Evolutionary conservation across 768 basidiomycete species (phyloP).

Genomic region (Tylopilus balloui): DNA sequence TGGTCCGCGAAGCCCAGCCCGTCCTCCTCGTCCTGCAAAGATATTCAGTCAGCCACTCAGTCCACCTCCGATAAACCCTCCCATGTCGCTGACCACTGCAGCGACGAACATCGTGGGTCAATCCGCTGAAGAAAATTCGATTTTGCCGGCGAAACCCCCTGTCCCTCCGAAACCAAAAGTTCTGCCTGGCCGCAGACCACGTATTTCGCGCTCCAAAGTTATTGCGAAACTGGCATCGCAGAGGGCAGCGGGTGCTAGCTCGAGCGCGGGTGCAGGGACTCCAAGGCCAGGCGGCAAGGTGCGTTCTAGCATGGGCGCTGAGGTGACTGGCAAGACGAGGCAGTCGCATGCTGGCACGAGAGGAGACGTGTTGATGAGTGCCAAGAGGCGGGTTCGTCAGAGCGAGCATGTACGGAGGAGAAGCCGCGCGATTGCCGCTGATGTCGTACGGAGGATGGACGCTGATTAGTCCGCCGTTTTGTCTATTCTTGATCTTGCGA

Average conservation of each 20-base stretch:
- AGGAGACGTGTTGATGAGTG: slow-evolving; percentile 50
- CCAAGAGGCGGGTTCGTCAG: slow-evolving; percentile 70
- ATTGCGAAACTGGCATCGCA: slow-evolving; percentile 74
- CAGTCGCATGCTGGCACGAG: slow-evolving; percentile 23
- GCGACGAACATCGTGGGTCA: slow-evolving; percentile 25
- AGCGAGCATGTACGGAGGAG: slow-evolving; percentile 65
- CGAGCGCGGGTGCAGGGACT: slow-evolving; percentile 11
- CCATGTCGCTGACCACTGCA: slow-evolving; percentile 29
- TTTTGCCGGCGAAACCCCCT: slow-evolving; percentile 9
- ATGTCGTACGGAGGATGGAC: slow-evolving; percentile 11
- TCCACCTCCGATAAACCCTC: slow-evolving; percentile 23
- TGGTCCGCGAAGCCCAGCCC: slow-evolving; percentile 22
- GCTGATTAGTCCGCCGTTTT: slow-evolving; percentile 4
- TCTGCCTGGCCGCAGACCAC: slow-evolving; percentile 54
- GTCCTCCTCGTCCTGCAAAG: slow-evolving; percentile 19
- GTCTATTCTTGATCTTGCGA: slow-evolving; percentile 3
- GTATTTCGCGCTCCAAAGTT: slow-evolving; percentile 78
- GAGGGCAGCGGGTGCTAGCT: slow-evolving; percentile 38
- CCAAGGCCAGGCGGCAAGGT: slow-evolving; percentile 29
- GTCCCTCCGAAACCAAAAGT: slow-evolving; percentile 29
- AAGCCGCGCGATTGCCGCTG: slow-evolving; percentile 36
- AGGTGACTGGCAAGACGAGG: slow-evolving; percentile 21
- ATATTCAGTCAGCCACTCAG: slow-evolving; percentile 55
- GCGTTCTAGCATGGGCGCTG: slow-evolving; percentile 52
- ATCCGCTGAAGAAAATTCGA: background rate